phyloP scores from a whole-genome alignment of 139 green algal genomes.

The Micromonas pusilla region DNA sequence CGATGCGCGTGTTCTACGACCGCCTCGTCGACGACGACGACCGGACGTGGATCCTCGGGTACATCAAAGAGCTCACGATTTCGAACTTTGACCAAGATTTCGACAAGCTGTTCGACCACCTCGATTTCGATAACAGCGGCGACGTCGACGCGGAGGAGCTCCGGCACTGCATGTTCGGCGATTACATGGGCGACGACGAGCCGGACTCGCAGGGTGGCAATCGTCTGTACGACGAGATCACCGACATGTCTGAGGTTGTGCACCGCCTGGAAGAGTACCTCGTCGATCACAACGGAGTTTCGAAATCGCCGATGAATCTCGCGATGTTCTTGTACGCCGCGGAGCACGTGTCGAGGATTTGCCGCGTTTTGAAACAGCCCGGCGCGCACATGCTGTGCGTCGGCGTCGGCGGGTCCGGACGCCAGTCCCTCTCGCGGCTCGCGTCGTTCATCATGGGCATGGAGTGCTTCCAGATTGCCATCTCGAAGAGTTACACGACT shows the following conservation, averaged over 20 bases:
- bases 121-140: slow-evolving; percentile 5
- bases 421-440: slow-evolving; percentile 47
- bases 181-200: slow-evolving; percentile 42
- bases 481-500: slow-evolving; percentile 35
- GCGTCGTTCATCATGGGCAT: slow-evolving; percentile 54
- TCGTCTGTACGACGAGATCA: slow-evolving; percentile 37
- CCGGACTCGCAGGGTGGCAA: not conserved
- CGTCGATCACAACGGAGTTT: slow-evolving; percentile 40
- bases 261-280: slow-evolving; percentile 40
- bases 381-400: slow-evolving; percentile 54
- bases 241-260: slow-evolving; percentile 24
- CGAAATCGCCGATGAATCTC: slow-evolving; percentile 42
- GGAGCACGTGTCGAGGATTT: slow-evolving; percentile 45
- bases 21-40: slow-evolving; percentile 47
- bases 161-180: slow-evolving; percentile 66
- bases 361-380: slow-evolving; percentile 40
- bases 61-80: slow-evolving; percentile 45
- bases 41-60: slow-evolving; percentile 36
- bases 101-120: slow-evolving; percentile 38
- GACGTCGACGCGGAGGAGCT: slow-evolving; percentile 44
- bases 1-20: slow-evolving; percentile 49
- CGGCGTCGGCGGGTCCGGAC: slow-evolving; percentile 54
- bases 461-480: slow-evolving; percentile 49
- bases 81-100: slow-evolving; percentile 66
- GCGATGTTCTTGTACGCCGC: slow-evolving; percentile 46